Evolutionary conservation across 1,139 yeast genomes (phyloP).

Genomic region (Suhomyces kunorum): DNA sequence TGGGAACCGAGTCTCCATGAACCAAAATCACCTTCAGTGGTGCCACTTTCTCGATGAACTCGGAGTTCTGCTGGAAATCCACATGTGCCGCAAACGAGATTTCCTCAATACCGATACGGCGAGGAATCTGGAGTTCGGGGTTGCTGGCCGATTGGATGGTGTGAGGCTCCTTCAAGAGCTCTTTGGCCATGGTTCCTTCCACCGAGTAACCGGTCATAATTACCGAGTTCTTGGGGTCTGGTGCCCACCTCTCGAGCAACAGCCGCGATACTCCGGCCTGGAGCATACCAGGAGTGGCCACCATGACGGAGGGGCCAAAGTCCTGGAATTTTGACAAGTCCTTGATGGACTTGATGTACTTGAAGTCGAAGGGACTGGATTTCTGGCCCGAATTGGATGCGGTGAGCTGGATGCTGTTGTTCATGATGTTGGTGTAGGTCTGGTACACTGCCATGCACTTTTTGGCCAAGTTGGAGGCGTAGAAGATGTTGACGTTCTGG

Average conservation of each 20-base stretch:
- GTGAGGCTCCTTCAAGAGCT: conserved; percentile 80
- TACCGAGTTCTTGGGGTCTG: conserved; percentile 87
- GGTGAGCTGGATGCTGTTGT: conserved; percentile 78
- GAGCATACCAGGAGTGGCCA: conserved; percentile 97
- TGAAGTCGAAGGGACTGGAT: conserved; percentile 84
- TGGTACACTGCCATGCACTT: conserved; percentile 98
- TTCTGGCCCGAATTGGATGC: conserved; percentile 45
- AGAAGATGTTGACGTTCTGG: conserved; percentile 79
- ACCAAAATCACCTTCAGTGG: conserved; percentile 85
- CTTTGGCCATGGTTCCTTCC: conserved; percentile 97
- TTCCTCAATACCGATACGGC: conserved; percentile 89
- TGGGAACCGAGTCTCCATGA: conserved; percentile 97
- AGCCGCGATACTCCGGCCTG: conserved; percentile 95
- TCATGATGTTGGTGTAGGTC: conserved; percentile 96
- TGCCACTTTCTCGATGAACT: conserved; percentile 83
- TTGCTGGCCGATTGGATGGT: conserved; percentile 79
- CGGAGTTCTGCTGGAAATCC: conserved; percentile 89
- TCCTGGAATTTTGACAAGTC: conserved; percentile 86
- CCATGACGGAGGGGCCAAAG: conserved; percentile 92
- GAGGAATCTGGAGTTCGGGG: conserved; percentile 81
- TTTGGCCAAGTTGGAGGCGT: conserved; percentile 90
- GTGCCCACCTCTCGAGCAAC: conserved; percentile 93
- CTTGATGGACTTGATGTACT: conserved; percentile 77
- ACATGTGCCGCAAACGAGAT: conserved; percentile 99
- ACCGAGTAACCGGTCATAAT: conserved; percentile 95